Evolutionary conservation across 306 rosid genomes (phyloP).

Genomic region (Cicer judaicum): DNA sequence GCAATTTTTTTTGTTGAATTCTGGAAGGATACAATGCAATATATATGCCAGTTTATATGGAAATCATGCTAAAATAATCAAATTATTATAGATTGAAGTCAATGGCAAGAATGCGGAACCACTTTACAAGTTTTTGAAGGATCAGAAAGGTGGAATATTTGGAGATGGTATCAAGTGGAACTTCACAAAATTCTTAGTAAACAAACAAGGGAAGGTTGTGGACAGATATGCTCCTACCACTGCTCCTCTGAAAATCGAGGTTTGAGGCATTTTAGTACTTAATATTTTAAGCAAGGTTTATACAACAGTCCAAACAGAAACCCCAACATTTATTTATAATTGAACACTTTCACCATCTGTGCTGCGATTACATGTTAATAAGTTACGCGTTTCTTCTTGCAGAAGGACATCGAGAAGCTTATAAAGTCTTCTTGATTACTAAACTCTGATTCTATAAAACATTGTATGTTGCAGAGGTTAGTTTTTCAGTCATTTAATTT

Average conservation of each 20-base stretch:
- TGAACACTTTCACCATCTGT: background rate
- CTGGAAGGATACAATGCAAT: constrained; percentile 5
- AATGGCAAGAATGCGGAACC: constrained; percentile 81
- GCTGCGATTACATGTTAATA: background rate
- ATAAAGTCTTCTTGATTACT: constrained; percentile 64
- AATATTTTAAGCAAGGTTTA: constrained; percentile 21
- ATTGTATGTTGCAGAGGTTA: constrained; percentile 37
- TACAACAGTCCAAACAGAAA: background rate
- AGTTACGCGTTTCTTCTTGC: constrained; percentile 50
- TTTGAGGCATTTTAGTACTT: constrained; percentile 43
- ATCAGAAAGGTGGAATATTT: constrained; percentile 74
- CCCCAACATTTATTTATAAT: background rate
- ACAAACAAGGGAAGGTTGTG: constrained; percentile 86
- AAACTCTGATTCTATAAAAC: constrained; percentile 37
- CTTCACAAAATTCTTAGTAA: constrained; percentile 86
- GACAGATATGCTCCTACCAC: constrained; percentile 92
- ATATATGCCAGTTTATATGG: constrained; percentile 1
- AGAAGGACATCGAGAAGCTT: constrained; percentile 79
- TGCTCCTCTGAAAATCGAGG: constrained; percentile 85
- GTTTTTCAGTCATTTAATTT: constrained; percentile 32
- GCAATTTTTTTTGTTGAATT: constrained; percentile 6
- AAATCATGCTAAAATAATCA: constrained; percentile 31
- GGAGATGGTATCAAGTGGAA: constrained; percentile 93
- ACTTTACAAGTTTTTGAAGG: constrained; percentile 72
- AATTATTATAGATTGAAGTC: constrained; percentile 66